phyloP scores from a whole-genome alignment of 2,329 filamentous ascomycete species.

The Fusarium camptoceras region DNA sequence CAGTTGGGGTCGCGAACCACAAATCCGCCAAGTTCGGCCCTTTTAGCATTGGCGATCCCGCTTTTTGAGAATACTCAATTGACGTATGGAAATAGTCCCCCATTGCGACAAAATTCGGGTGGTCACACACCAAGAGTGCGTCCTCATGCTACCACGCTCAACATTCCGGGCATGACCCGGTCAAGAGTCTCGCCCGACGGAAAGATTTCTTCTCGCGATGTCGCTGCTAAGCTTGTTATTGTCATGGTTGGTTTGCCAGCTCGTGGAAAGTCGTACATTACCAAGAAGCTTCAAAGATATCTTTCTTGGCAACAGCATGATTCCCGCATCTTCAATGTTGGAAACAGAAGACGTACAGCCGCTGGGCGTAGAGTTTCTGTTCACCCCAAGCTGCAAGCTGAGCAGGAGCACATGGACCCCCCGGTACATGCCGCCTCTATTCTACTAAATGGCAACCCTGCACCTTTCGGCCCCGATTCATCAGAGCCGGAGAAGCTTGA shows the following conservation, averaged over 20 bases:
- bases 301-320: conserved; percentile 98
- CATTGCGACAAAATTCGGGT: conserved; percentile 79
- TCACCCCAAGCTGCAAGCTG: conserved; percentile 50
- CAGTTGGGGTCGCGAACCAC: conserved; percentile 36
- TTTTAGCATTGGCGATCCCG: conserved; percentile 37
- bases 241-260: conserved; percentile 98
- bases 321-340: conserved; percentile 96
- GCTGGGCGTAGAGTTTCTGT: conserved; percentile 66
- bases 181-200: conserved; percentile 97
- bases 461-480: conserved; percentile 49
- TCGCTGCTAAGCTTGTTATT: conserved; percentile 95
- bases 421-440: conserved; percentile 67
- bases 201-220: conserved; percentile 90
- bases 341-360: conserved; percentile 85
- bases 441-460: conserved; percentile 65
- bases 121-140: conserved; percentile 81
- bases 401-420: conserved; percentile 56
- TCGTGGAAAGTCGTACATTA: conserved; percentile 97
- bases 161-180: conserved; percentile 95
- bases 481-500: conserved; percentile 56
- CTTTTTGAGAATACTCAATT: conserved; percentile 30
- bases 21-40: conserved; percentile 39
- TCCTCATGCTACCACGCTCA: conserved; percentile 90
- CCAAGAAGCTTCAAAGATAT: conserved; percentile 96
- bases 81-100: conserved; percentile 63